Conservation (phyloP, 2,329 filamentous ascomycete genomes). For the Fusarium sp. region DNA sequence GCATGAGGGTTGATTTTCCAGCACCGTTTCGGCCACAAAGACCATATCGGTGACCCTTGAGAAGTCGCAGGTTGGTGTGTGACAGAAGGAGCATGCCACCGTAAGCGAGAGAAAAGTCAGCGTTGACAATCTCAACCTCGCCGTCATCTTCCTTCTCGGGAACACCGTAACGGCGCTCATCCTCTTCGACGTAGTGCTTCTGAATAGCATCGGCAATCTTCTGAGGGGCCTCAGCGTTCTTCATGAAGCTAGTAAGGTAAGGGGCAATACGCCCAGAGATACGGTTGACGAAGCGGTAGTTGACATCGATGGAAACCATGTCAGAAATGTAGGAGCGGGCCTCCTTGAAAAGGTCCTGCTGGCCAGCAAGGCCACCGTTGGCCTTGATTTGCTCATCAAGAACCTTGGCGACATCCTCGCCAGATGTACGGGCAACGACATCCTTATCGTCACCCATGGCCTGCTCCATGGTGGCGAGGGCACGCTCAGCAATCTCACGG, state of each 20-base stretch:
- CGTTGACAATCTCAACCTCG: slow-evolving; percentile 96
- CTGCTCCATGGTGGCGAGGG: slow-evolving; percentile 88
- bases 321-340: slow-evolving; percentile 80
- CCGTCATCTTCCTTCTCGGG: slow-evolving; percentile 90
- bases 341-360: slow-evolving; percentile 72
- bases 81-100: slow-evolving; percentile 97
- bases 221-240: slow-evolving; percentile 68
- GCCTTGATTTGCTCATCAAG: slow-evolving; percentile 82
- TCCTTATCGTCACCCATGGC: slow-evolving; percentile 83
- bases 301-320: slow-evolving; percentile 90
- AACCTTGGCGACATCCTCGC: slow-evolving; percentile 79
- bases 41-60: slow-evolving; percentile 97
- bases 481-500: slow-evolving; percentile 85
- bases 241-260: slow-evolving; percentile 80
- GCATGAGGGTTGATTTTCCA: slow-evolving; percentile 99
- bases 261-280: slow-evolving; percentile 76
- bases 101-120: slow-evolving; percentile 96
- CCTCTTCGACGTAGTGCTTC: slow-evolving; percentile 82
- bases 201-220: slow-evolving; percentile 80
- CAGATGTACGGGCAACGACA: slow-evolving; percentile 73
- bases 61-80: slow-evolving; percentile 91
- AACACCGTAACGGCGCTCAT: slow-evolving; percentile 86
- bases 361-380: slow-evolving; percentile 70
- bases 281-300: slow-evolving; percentile 81
- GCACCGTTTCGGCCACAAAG: slow-evolving; percentile 97